Base-by-base conservation (phyloP, 1,139 yeast species). In the Magnusiomyces clavatus region DNA sequence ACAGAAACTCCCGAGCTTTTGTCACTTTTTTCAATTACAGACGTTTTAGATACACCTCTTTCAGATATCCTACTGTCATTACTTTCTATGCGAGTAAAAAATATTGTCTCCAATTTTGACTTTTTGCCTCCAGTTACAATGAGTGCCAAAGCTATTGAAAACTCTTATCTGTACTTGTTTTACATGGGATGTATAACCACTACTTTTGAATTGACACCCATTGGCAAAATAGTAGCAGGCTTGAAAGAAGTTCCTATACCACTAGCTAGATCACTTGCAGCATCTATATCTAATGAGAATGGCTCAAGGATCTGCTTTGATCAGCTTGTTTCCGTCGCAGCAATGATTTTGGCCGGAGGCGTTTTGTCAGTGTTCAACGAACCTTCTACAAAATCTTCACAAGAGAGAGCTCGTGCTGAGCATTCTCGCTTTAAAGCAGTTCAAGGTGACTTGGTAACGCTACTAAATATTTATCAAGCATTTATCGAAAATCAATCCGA, bases 381-480 rank as follows among this genome's bases (percentile, higher is more conserved):
- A 65, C 95, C 95, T 8, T 81, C 82, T 0, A 77, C 79, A 55
- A 87, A 86, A 36, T 77, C 81, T 59, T 83, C 84, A 66, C 75
- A 82, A 56, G 88, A 92, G 3, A 92, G 85, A 67, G 82, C 83
- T 12, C 54, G 53, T 8, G 50, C 51, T 5, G 59, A 55, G 37
- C 66, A 63, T 53, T 82, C 83, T 64, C 76, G 80, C 70, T 73
- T 79, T 48, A 84, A 85, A 68, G 94, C 92, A 1, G 88, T 84
- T 60, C 94, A 86, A 61, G 96, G 97, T 54, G 97, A 89, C 67
- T 95, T 86, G 67, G 72, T 89, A 57, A 86, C 96, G 0, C 68
- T 88, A 58, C 71, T 88, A 56, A 88, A 88, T 63, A 94, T 87
- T 6, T 88, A 76, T 63, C 82, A 84, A 58, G 88, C 82, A 3